Conservation (phyloP, 2,329 filamentous ascomycete species). For the Xylariaceae sp. region DNA sequence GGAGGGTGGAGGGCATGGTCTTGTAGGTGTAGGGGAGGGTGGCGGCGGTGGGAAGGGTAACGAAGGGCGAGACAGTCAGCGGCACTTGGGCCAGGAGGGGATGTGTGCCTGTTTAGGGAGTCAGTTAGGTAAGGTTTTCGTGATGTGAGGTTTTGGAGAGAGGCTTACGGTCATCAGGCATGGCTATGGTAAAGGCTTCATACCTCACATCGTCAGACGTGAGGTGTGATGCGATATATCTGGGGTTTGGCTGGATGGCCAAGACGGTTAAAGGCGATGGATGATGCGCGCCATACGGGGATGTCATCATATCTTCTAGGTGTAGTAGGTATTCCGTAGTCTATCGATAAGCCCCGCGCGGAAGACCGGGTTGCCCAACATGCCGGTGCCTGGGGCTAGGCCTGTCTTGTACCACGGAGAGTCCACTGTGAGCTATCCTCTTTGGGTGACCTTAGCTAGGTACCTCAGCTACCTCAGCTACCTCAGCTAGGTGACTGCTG, state of each 20-base stretch:
- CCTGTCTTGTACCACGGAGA: too few species aligned
- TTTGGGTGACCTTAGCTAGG: too few species aligned
- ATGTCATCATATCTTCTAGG: too few species aligned
- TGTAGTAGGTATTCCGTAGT: too few species aligned
- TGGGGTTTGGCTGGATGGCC: not conserved
- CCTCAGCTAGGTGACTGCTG: too few species aligned
- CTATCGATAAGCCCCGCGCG: constrained; percentile 23
- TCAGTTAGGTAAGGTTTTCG: constrained; percentile 13
- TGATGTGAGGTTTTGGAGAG: constrained; percentile 5
- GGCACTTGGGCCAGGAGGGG: constrained; percentile 88
- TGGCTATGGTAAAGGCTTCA: constrained; percentile 22
- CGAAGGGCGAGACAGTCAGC: constrained; percentile 89
- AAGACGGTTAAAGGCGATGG: too few species aligned
- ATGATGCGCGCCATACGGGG: too few species aligned
- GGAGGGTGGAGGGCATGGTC: constrained; percentile 79
- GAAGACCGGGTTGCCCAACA: too few species aligned
- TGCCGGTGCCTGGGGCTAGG: too few species aligned
- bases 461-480: too few species aligned
- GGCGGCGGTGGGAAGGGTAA: constrained; percentile 82
- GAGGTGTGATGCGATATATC: not conserved
- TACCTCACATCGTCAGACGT: not conserved
- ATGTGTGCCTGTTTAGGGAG: constrained; percentile 62
- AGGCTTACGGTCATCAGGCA: constrained; percentile 38
- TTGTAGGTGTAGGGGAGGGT: constrained; percentile 96
- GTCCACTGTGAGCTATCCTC: too few species aligned